Percentiles rank a stretch among this genome's conserved stretches.
Evolutionary conservation across 2,329 filamentous ascomycete species (phyloP).

Genomic region (Nemania sp.): DNA sequence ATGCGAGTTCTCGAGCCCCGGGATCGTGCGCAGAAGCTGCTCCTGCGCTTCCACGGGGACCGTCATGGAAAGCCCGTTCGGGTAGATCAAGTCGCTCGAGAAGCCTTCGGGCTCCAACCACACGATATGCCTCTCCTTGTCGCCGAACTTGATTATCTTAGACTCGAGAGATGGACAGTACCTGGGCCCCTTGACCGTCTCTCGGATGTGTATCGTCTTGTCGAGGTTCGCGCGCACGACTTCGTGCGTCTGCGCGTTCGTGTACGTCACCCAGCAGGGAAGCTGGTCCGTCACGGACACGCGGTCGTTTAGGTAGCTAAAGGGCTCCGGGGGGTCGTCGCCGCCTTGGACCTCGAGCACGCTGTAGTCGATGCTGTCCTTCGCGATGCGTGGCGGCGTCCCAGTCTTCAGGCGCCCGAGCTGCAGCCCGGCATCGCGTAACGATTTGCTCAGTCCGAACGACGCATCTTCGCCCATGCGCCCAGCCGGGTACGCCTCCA

Average conservation of each 20-base stretch:
- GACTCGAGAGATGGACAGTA: slow-evolving; percentile 97
- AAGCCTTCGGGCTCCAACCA: slow-evolving; percentile 98
- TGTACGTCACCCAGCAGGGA: slow-evolving; percentile 84
- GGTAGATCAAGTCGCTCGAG: slow-evolving; percentile 86
- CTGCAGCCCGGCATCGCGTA: slow-evolving; percentile 85
- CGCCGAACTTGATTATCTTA: slow-evolving; percentile 85
- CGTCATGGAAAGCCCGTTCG: slow-evolving; percentile 97
- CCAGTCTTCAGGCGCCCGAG: slow-evolving; percentile 93
- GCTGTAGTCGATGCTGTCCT: slow-evolving; percentile 78
- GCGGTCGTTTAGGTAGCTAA: slow-evolving; percentile 83
- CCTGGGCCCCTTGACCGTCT: slow-evolving; percentile 89
- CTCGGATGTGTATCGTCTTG: slow-evolving; percentile 93
- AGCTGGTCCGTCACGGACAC: slow-evolving; percentile 83
- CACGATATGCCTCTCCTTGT: slow-evolving; percentile 82
- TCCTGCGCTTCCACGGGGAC: slow-evolving; percentile 87
- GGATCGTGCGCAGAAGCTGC: slow-evolving; percentile 80
- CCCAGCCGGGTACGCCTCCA: slow-evolving; percentile 83
- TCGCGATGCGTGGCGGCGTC: slow-evolving; percentile 85
- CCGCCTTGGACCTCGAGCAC: slow-evolving; percentile 74
- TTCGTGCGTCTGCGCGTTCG: slow-evolving; percentile 80
- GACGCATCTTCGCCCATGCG: slow-evolving; percentile 94
- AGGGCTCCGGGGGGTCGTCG: slow-evolving; percentile 84
- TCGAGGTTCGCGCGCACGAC: slow-evolving; percentile 89
- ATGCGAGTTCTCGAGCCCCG: slow-evolving; percentile 82
- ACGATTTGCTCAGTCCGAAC: slow-evolving; percentile 86